Base-by-base conservation (phyloP, 2,329 filamentous ascomycete genomes). In the Phaeosphaeria sp. region DNA sequence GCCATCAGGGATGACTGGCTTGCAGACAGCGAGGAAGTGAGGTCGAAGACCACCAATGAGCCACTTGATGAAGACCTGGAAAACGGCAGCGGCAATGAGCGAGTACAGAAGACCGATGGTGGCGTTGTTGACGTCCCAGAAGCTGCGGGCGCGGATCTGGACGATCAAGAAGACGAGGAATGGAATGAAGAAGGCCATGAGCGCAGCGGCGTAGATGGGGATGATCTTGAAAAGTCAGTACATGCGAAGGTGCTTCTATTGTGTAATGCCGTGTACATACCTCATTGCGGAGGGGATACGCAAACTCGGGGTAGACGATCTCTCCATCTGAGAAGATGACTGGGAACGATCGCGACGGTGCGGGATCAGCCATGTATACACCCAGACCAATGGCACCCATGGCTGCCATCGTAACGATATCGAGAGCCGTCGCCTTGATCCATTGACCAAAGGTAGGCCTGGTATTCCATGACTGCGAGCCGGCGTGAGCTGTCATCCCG, bases 1-100 rank as follows among this genome's bases (percentile, higher is more conserved):
- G 15, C 76, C 74, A 0, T 76, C 75, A 3, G 78, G 77, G n/a
- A 85, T 71, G 55, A 83, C 82, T 0, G 89, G 90, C 73, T 88
- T 84, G 82, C 89, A 92, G 52, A 90, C 88, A 21, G 81, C 82
- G 20, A 92, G 82, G 78, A 91, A 92, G 74, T 91, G 87, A 1
- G 89, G 89, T n/a, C 73, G 74, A 9, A 76, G 61, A 40, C 71
- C 89, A 15, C 90, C 90, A 61, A 92, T 91, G 43, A 92, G 83
- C 84, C 85, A 89, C 77, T 92, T 92, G 73, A 92, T 68, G 69
- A 91, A 89, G 64, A 92, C 89, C 69, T 92, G 90, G 79, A 92
- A 91, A 49, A 92, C 86, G n/a, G 89, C 87, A 3, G 88, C 88
- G 6, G 83, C 81, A 76, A 91, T 90, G 61, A 91, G 82, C 0